A percentile compares a stretch with the other conserved stretches of the same genome.
Evolutionary conservation across 495 filamentous ascomycete species (phyloP).

Genomic region (Polyplosphaeria fusca): DNA sequence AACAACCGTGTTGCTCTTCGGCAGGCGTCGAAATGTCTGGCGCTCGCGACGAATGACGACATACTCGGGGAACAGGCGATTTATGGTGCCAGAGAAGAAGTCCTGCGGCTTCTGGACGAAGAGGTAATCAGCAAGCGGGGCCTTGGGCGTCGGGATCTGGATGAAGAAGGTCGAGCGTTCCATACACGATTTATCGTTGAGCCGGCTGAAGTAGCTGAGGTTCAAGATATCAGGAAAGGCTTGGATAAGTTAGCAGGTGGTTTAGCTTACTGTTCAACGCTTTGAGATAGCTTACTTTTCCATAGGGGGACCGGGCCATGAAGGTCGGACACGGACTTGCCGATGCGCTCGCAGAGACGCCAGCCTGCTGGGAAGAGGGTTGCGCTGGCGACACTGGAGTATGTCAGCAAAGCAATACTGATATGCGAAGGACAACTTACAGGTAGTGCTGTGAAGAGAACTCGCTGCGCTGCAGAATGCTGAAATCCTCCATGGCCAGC

Average conservation of each 20-base stretch:
- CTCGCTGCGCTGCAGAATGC: conserved; percentile 51
- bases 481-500: conserved; percentile 58
- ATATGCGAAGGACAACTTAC: conserved; percentile 38
- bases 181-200: not conserved
- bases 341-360: conserved; percentile 55
- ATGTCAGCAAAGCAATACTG: not conserved
- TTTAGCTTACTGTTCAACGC: conserved; percentile 52
- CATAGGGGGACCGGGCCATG: conserved; percentile 54
- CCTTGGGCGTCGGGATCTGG: conserved; percentile 5
- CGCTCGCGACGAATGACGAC: conserved; percentile 53
- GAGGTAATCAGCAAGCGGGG: conserved; percentile 10
- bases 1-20: conserved; percentile 48
- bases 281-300: conserved; percentile 52
- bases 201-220: conserved; percentile 20
- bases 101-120: conserved; percentile 25
- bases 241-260: not conserved
- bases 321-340: conserved; percentile 52
- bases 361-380: conserved; percentile 58
- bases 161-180: conserved; percentile 26
- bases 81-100: conserved; percentile 24
- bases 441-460: conserved; percentile 49
- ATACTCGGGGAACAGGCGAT: not conserved
- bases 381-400: conserved; percentile 51
- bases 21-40: conserved; percentile 55
- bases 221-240: conserved; percentile 6